phyloP scores from a whole-genome alignment of 495 filamentous ascomycete genomes.

The Thermothielavioides terrestris region DNA sequence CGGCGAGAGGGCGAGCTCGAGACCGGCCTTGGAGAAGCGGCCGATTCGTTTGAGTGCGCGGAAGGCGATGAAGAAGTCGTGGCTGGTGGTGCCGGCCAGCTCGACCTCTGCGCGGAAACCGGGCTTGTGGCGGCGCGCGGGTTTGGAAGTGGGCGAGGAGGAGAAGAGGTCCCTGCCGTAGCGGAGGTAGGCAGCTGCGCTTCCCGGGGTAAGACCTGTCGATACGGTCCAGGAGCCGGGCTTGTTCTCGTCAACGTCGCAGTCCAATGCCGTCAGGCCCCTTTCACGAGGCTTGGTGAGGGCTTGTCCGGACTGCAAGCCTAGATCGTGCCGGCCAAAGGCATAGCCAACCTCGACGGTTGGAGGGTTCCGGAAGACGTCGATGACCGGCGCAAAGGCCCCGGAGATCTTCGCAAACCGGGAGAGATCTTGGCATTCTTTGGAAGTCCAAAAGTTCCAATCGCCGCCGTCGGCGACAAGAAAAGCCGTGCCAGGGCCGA shows the following conservation, averaged over 20 bases:
- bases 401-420: conserved; percentile 12
- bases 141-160: neutral
- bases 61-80: conserved; percentile 20
- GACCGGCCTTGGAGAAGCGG: conserved; percentile 18
- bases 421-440: conserved; percentile 17
- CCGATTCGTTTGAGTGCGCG: conserved; percentile 18
- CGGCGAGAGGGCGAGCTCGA: conserved; percentile 19
- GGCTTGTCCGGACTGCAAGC: conserved; percentile 14
- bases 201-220: conserved; percentile 9
- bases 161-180: conserved; percentile 19
- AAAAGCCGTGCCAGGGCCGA: conserved; percentile 14
- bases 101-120: conserved; percentile 21
- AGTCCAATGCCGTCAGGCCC: conserved; percentile 14
- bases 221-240: conserved; percentile 19
- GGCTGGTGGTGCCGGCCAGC: conserved; percentile 10
- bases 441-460: conserved; percentile 10
- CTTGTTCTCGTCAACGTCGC: conserved; percentile 9
- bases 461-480: conserved; percentile 17
- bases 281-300: conserved; percentile 16
- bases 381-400: neutral
- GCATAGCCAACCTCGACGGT: conserved; percentile 21
- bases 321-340: conserved; percentile 15
- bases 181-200: conserved; percentile 17
- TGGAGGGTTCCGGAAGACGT: conserved; percentile 15
- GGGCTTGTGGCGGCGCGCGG: neutral